Evolutionary conservation across 2,329 filamentous ascomycete species (phyloP), one percentile per base, ranked within the genome.

Genomic region (Pseudocercospora ulei): DNA sequence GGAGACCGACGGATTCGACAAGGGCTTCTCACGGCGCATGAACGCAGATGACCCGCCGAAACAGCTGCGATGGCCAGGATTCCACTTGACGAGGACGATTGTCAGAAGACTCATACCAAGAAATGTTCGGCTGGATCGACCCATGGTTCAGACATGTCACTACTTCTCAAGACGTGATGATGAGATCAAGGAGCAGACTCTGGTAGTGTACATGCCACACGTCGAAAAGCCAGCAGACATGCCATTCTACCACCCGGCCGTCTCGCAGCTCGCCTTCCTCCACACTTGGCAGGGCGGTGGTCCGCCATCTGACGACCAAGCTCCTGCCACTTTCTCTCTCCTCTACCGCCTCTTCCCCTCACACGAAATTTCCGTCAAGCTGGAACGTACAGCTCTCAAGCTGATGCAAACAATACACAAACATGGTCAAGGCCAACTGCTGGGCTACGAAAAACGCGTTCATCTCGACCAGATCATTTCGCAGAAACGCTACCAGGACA

Each of bases 181-280:
- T 3, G 33, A 28, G 5, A 13, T 16, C 25, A 16, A 13, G 38
- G 17, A 54, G 2, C 57, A 64, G 24, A 72, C 69, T 19, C 62
- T 88, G 36, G 75, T 93, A 9, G 61, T 92, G 20, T 94, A 92
- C 58, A 68, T 82, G 4, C 85, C 88, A 5, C 86, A 94, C 60
- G 69, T 76, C 5, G 59, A 69, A 19, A 65, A 65, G 1, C 64
- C 71, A 7, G 67, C 72, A 8, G 72, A 80, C 2, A 71, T 90
- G 45, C 88, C 88, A 1, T 94, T 82, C 62, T 96, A 95, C 61
- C 87, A 95, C 56, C 88, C 88, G 13, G 69, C 72, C 36, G 78
- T 93, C 13, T 71, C 70, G 35, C 76, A 75, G 7, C 69, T 94
- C 14, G 84, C 78, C 3, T 87, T 90, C 50, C 64, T 86, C 5